These are phyloP conservation scores for Mycena filopes DNA, from an alignment of 768 basidiomycete genomes.

Conservation along the genomic window DNA sequence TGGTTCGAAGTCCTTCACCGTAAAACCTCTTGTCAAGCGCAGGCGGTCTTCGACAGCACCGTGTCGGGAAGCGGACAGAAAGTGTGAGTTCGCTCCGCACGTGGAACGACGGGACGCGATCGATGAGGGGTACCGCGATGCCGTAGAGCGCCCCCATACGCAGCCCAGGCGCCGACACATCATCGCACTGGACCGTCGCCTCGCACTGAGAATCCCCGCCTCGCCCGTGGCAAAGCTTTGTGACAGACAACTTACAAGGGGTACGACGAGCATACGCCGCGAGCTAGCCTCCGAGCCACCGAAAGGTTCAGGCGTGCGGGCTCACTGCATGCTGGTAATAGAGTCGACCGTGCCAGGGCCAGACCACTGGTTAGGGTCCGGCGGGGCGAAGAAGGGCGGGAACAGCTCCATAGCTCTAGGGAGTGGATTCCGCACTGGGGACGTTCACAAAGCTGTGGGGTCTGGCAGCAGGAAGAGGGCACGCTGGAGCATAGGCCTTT, in stretches of 20 bases:
- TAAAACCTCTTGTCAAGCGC: no score
- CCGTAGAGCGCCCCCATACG: not conserved
- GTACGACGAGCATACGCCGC: no score
- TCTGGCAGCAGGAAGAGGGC: not conserved
- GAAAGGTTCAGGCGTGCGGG: no score
- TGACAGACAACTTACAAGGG: not conserved
- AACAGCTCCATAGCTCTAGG: not conserved
- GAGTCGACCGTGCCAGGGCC: not conserved
- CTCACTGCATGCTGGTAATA: not conserved
- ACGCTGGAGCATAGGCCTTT: not conserved
- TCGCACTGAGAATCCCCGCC: not conserved
- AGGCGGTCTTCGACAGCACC: no score
- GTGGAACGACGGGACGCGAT: not conserved
- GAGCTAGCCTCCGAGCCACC: no score
- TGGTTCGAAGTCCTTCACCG: no score
- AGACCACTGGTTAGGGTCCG: no score
- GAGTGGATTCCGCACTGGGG: not conserved
- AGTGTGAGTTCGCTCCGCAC: no score
- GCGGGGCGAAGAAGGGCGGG: not conserved
- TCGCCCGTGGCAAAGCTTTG: not conserved
- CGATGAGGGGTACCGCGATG: not conserved
- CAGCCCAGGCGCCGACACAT: not conserved
- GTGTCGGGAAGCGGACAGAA: no score
- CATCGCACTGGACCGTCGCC: not conserved
- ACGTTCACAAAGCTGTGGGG: not conserved